Conservation (phyloP, 1,284 basidiomycete species). For the Tilletia caries region DNA sequence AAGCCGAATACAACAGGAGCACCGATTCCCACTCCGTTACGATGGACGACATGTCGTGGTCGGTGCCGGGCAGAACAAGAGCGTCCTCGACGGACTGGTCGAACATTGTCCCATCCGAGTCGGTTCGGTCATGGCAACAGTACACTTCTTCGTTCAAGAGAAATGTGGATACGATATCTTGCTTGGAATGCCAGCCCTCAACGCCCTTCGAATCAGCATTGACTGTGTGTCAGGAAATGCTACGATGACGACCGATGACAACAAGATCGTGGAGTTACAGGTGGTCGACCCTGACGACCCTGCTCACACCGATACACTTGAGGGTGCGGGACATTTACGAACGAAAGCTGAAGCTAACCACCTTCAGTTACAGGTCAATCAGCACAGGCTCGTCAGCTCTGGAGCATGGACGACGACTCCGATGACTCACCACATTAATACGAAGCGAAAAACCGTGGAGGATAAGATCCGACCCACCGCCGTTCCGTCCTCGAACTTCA, state of each 20-base stretch:
- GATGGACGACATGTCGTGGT: not conserved
- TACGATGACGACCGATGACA: not conserved
- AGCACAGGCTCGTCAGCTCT: too few relatives aligned
- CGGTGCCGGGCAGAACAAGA: not conserved
- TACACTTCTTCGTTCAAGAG: not conserved
- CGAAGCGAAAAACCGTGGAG: not conserved
- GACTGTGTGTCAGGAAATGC: not conserved
- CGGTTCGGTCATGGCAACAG: not conserved
- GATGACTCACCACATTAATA: too few relatives aligned
- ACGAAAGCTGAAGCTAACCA: too few relatives aligned
- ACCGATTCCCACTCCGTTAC: not conserved
- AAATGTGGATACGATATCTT: not conserved
- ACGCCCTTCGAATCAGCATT: not conserved
- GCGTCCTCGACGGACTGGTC: not conserved
- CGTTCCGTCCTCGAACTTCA: not conserved
- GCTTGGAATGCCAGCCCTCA: not conserved
- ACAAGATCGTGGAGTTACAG: not conserved
- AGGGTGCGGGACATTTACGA: too few relatives aligned
- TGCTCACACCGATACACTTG: not conserved
- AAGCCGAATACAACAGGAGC: not conserved
- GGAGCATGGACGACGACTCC: too few relatives aligned
- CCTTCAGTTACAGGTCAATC: too few relatives aligned
- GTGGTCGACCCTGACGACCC: not conserved
- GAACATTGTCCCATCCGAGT: not conserved
- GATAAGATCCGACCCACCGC: not conserved